phyloP scores from a whole-genome alignment of 2,329 filamentous ascomycete species.

The Sarocladiaceae sp. region DNA sequence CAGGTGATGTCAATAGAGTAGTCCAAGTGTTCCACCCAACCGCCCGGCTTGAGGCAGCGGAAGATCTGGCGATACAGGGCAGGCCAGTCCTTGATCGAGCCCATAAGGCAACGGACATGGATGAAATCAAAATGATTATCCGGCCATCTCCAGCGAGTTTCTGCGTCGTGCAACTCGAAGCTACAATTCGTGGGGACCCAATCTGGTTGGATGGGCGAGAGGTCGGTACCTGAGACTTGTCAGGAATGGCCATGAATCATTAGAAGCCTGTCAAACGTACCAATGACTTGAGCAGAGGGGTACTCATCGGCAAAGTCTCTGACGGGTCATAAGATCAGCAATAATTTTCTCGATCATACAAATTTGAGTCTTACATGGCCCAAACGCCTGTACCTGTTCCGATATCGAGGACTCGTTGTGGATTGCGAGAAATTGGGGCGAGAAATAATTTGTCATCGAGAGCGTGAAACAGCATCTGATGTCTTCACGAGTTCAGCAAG shows the following conservation, averaged over 20 bases:
- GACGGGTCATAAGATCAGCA: not conserved
- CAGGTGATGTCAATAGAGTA: constrained; percentile 21
- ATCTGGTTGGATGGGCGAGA: constrained; percentile 30
- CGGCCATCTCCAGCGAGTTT: constrained; percentile 38
- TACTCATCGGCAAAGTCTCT: constrained; percentile 34
- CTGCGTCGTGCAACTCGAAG: constrained; percentile 30
- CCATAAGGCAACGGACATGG: constrained; percentile 52
- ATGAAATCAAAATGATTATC: constrained; percentile 52
- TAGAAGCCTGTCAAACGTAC: constrained; percentile 10
- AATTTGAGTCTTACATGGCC: constrained; percentile 33
- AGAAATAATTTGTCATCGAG: constrained; percentile 20
- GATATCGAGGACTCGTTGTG: constrained; percentile 37
- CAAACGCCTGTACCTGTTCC: constrained; percentile 56
- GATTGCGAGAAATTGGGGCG: constrained; percentile 18
- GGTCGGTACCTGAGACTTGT: constrained; percentile 31
- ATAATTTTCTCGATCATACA: not conserved
- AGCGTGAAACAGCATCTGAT: constrained; percentile 19
- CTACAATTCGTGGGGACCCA: constrained; percentile 25
- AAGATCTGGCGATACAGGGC: constrained; percentile 48
- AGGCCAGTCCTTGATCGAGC: constrained; percentile 53
- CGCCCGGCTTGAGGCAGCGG: constrained; percentile 40
- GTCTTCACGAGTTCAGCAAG: constrained; percentile 11
- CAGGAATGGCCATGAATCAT: not conserved
- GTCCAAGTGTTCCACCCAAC: constrained; percentile 27
- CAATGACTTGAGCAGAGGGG: constrained; percentile 25